Base-by-base conservation (phyloP, 805 yeast genomes). In the Sugiyamaella qingdaonensis region DNA sequence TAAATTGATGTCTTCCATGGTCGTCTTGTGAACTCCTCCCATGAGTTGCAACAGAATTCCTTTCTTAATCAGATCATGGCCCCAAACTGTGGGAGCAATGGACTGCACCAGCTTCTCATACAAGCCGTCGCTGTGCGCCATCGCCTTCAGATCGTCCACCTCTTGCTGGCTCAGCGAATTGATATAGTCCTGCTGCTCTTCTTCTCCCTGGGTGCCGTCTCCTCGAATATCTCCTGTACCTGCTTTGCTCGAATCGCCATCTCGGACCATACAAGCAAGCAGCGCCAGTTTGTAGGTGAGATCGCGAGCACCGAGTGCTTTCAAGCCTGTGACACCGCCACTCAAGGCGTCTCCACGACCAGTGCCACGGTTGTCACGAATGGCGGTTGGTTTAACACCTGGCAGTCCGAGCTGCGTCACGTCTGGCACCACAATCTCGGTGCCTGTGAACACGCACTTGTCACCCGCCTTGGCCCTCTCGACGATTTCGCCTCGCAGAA, bases 401-500 rank as follows among this genome's bases (percentile, higher is more conserved):
- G 99, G 99, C 35, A 94, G 74, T 4, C 97, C 97, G 51, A 92
- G 75, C 71, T 94, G 99, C 1, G 95, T 76, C 5, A 94, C 86
- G 69, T 92, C 98, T 1, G 99, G 99, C 18, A 92, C 81, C 8
- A 91, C 98, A 54, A 94, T 89, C 66, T 90, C 94, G 0, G 96
- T 85, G 45, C 99, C 99, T 0, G 96, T 88, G 68, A 94, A 90
- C 60, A 82, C 81, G 72, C 97, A 88, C 67, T 88, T 86, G 70
- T 92, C 98, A 60, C 99, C 99, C 1, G 99, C 97, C 69, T 92
- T 94, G 2, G 97, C 97, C 59, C 90, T 78, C 66, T 92, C 99
- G 8, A 94, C 98, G 51, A 89, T 78, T 61, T 92, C 97, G 49
- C 98, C 98, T 62, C 99, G 78, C 54, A 92, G 72, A 49, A 92